Evolutionary conservation across 1,284 basidiomycete species (phyloP).

Genomic region (Pisolithus thermaeus): DNA sequence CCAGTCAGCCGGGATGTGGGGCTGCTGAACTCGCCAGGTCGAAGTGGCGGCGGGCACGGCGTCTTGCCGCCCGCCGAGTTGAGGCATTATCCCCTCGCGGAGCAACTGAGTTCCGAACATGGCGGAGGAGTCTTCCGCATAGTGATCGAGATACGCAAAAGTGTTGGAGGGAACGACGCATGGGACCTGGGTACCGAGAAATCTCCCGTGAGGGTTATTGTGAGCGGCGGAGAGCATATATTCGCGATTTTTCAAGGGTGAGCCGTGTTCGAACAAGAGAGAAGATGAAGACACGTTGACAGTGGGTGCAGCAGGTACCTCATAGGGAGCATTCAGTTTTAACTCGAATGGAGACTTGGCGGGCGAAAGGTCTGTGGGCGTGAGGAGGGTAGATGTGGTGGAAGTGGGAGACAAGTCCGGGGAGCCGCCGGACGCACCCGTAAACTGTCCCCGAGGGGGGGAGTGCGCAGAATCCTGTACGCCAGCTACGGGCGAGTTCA

Average conservation of each 20-base stretch:
- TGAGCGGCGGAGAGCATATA: constrained; percentile 27
- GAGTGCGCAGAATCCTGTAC: constrained; percentile 34
- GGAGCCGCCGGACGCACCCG: constrained; percentile 42
- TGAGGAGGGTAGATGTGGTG: constrained; percentile 56
- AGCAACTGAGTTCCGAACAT: constrained; percentile 31
- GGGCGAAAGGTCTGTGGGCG: constrained; percentile 65
- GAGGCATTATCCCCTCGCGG: constrained; percentile 31
- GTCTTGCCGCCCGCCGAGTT: constrained; percentile 18
- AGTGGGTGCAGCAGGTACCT: constrained; percentile 31
- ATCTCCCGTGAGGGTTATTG: constrained; percentile 23
- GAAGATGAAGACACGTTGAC: constrained; percentile 27
- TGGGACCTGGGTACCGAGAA: constrained; percentile 25
- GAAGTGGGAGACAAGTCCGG: constrained; percentile 66
- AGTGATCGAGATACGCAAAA: constrained; percentile 49
- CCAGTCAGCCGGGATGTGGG: constrained; percentile 20
- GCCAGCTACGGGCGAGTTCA: constrained; percentile 62
- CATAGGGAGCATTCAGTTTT: constrained; percentile 48
- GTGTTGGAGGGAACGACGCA: constrained; percentile 29
- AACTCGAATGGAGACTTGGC: constrained; percentile 49
- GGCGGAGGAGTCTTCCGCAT: constrained; percentile 38
- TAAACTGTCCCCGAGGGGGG: constrained; percentile 34
- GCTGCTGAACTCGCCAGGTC: constrained; percentile 24
- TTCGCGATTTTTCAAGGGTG: constrained; percentile 35
- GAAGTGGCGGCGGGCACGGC: constrained; percentile 9
- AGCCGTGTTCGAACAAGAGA: constrained; percentile 40